A percentile compares a stretch with the other conserved stretches of the same genome.
Evolutionary conservation across 164 flowering plant genomes (phyloP).

Genomic region (Magnolia officinalis): DNA sequence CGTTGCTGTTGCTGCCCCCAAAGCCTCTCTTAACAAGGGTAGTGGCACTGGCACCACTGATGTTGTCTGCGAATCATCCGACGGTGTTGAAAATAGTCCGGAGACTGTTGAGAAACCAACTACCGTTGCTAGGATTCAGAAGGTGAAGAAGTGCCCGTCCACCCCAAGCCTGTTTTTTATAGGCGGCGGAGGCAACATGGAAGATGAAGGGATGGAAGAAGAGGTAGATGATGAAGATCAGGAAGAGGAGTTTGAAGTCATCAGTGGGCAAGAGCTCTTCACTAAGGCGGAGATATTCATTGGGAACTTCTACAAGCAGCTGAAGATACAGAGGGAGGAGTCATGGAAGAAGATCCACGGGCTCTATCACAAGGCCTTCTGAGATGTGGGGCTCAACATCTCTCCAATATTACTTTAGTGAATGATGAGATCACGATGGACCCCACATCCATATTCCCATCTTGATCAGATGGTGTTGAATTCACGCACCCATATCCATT

Average conservation of each 20-base stretch:
- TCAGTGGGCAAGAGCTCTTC: conserved; percentile 54
- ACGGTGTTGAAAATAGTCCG: conserved; percentile 3
- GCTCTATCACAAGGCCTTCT: conserved; percentile 49
- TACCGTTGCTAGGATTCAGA: conserved; percentile 19
- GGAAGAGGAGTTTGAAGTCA: conserved; percentile 26
- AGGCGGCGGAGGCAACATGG: conserved; percentile 27
- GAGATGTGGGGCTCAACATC: not conserved
- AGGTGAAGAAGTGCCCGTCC: conserved; percentile 54
- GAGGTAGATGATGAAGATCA: conserved; percentile 17
- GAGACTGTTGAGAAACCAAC: conserved; percentile 27
- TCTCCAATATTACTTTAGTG: too few relatives aligned
- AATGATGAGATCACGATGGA: not conserved
- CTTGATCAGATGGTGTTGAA: not conserved
- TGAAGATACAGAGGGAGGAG: conserved; percentile 83
- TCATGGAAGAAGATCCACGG: conserved; percentile 70
- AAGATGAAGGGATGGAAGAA: not conserved
- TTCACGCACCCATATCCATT: too few relatives aligned
- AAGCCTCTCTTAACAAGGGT: conserved; percentile 17
- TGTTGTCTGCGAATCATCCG: not conserved
- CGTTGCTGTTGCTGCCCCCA: not conserved
- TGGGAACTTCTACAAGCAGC: conserved; percentile 70
- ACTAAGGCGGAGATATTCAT: conserved; percentile 67
- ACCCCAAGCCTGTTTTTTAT: conserved; percentile 62
- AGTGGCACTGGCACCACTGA: not conserved
- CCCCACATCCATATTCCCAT: not conserved